Percentiles rank a stretch among this genome's conserved stretches.
Evolutionary conservation across 2,329 filamentous ascomycete species (phyloP).

Genomic region (Pestalotiopsis fici): DNA sequence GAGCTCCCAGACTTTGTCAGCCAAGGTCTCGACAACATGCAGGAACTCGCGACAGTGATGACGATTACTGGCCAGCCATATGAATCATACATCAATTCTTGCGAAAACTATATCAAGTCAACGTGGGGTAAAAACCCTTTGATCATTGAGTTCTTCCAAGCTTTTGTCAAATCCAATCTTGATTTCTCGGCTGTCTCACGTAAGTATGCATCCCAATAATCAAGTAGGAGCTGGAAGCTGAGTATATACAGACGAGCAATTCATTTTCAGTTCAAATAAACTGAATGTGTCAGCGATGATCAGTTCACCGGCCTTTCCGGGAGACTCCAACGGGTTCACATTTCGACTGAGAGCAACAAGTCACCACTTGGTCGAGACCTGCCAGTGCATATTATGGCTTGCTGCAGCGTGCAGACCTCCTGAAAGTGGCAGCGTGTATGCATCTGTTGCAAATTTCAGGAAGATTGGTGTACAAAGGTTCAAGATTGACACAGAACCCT

Average conservation of each 20-base stretch:
- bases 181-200: background rate
- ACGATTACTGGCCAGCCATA: background rate
- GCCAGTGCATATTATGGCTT: background rate
- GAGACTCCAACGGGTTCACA: background rate
- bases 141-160: background rate
- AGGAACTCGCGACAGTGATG: background rate
- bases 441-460: background rate
- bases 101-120: background rate
- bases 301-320: background rate
- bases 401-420: background rate
- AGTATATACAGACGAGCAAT: background rate
- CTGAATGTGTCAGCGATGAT: background rate
- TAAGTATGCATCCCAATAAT: background rate
- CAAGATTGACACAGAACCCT: background rate
- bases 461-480: background rate
- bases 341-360: background rate
- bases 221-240: background rate
- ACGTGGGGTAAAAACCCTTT: background rate
- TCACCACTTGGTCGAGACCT: background rate
- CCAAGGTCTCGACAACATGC: background rate
- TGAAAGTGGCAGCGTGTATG: background rate
- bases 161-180: background rate
- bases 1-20: background rate
- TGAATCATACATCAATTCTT: background rate
- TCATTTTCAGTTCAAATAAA: background rate